A percentile compares a stretch with the other conserved stretches of the same genome.
phyloP scores from a whole-genome alignment of 2,329 filamentous ascomycete genomes.

The Septoria linicola region DNA sequence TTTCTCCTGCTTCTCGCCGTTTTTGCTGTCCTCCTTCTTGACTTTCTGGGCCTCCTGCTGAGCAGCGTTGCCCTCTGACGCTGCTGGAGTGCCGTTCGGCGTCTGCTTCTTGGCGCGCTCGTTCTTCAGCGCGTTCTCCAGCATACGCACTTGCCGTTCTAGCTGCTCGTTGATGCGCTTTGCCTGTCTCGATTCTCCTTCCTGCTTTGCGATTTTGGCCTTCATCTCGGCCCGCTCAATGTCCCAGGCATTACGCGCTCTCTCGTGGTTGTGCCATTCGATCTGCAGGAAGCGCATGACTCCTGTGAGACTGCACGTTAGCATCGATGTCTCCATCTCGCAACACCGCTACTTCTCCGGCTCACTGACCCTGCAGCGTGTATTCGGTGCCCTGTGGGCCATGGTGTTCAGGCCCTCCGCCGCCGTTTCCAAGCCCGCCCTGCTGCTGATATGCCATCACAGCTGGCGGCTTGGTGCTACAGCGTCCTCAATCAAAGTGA shows the following conservation, averaged over 20 bases:
- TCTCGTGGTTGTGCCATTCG: constrained; percentile 98
- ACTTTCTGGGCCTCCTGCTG: constrained; percentile 23
- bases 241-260: constrained; percentile 97
- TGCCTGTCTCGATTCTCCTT: constrained; percentile 82
- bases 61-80: constrained; percentile 22
- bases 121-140: constrained; percentile 83
- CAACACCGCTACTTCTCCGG: background rate
- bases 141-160: constrained; percentile 83
- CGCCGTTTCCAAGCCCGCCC: constrained; percentile 61
- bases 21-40: constrained; percentile 31
- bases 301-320: constrained; percentile 53
- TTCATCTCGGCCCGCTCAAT: constrained; percentile 99
- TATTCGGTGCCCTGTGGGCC: constrained; percentile 66
- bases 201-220: constrained; percentile 88
- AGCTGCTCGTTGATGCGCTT: constrained; percentile 86
- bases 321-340: constrained; percentile 6
- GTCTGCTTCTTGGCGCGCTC: constrained; percentile 66
- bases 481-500: constrained; percentile 8
- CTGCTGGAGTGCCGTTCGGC: constrained; percentile 25
- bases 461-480: constrained; percentile 14
- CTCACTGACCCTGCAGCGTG: constrained; percentile 63
- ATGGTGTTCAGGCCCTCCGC: constrained; percentile 50
- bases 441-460: constrained; percentile 70
- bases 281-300: constrained; percentile 99
- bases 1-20: constrained; percentile 25